These are phyloP conservation scores for Talaromyces rugulosus DNA, from an alignment of 2,329 filamentous ascomycete species.

Conservation along the genomic window DNA sequence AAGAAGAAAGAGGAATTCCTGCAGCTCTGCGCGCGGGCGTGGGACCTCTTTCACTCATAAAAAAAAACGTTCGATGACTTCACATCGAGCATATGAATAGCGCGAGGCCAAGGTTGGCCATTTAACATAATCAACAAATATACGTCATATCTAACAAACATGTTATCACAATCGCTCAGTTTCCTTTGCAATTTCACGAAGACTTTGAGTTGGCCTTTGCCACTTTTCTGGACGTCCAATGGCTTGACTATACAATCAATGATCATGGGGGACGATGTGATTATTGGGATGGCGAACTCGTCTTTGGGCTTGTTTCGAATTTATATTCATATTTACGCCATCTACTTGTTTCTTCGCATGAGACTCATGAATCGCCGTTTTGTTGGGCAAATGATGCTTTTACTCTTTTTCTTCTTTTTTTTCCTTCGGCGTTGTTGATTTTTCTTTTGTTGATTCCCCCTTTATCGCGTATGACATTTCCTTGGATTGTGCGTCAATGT, in stretches of 20 bases:
- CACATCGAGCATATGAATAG: not conserved
- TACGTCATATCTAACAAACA: not conserved
- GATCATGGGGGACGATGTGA: not conserved
- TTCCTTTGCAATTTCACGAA: not conserved
- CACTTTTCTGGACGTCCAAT: not conserved
- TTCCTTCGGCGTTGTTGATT: conserved; percentile 8
- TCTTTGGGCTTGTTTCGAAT: not conserved
- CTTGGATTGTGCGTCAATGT: conserved; percentile 8
- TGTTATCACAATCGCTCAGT: not conserved
- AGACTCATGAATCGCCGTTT: not conserved
- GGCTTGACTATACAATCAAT: not conserved
- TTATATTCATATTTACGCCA: not conserved
- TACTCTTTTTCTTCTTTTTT: not conserved
- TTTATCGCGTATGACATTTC: conserved; percentile 10
- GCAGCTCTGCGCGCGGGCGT: conserved; percentile 77
- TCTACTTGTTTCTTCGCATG: not conserved
- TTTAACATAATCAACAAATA: not conserved
- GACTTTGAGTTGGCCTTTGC: not conserved
- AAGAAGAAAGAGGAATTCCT: conserved; percentile 94
- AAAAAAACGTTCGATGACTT: not conserved
- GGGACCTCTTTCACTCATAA: conserved; percentile 94
- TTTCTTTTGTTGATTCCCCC: conserved; percentile 5
- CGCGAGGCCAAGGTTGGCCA: not conserved
- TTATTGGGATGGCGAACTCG: not conserved
- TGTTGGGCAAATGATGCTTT: not conserved